Evolutionary conservation across 2,329 filamentous ascomycete species (phyloP), one percentile per base, ranked within the genome.

Genomic region (Phaeosphaeriaceae sp.): DNA sequence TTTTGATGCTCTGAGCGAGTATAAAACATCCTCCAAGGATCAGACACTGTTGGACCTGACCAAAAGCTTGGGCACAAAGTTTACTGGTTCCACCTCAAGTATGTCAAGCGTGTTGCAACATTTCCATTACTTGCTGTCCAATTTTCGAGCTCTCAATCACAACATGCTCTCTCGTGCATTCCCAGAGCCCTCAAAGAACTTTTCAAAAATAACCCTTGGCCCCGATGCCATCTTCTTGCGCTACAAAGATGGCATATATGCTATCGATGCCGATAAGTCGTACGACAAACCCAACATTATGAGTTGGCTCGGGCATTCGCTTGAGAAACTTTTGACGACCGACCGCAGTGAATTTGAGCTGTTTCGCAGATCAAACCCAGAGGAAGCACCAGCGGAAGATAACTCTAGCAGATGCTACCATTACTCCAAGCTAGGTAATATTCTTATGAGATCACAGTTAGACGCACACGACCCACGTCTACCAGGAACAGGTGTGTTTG

Each of bases 261-360:
- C 93, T 4, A 94, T 99, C 50, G 94, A 99, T 70, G 90, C 92
- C 0, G 94, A 99, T 74, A 99, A 97, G 75, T 84, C 96, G 68
- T 94, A 85, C 60, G 92, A 97, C 63, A 82, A 78, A 6, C 88
- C 89, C 26, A 97, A 90, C 59, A 84, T 99, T 26, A 81, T 99
- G 41, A 94, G 89, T 74, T 91, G 93, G 81, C 82, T 99, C 13
- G 94, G 94, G 12, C 94, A 95, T 67, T 96, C 92, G 0, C 92
- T 99, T 86, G 94, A 99, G 74, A 97, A 97, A 74, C 82, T 97
- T 23, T 81, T 99, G 21, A 97, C 94, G 0, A 74, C 94, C 15
- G 83, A 89, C 1, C 92, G 86, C 45, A 84, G 89, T 6, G 87
- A 95, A 1, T 99, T 89, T 66, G 92, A 97, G 73, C 87, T 87